A percentile compares a stretch with the other conserved stretches of the same genome.
phyloP scores from a whole-genome alignment of 2,329 filamentous ascomycete species.

The Chrysoporthe austroafricana region DNA sequence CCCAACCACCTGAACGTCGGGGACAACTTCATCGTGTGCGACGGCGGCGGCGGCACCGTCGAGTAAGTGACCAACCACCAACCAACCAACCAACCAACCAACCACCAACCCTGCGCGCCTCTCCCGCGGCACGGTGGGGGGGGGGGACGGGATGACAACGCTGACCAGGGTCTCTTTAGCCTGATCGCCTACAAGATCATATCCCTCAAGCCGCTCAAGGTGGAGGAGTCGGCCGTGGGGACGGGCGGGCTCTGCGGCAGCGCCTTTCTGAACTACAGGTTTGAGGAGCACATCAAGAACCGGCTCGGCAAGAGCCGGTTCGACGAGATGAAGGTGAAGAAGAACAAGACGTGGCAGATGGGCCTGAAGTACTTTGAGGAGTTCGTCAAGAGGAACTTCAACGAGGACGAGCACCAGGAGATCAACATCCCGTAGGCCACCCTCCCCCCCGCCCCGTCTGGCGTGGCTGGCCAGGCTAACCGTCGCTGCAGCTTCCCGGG shows the following conservation, averaged over 20 bases:
- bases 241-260: constrained; percentile 79
- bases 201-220: constrained; percentile 69
- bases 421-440: constrained; percentile 70
- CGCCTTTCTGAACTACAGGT: constrained; percentile 79
- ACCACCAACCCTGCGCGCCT: neutral
- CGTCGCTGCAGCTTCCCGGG: constrained; percentile 65
- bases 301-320: constrained; percentile 70
- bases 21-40: constrained; percentile 66
- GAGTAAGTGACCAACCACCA: constrained; percentile 52
- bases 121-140: too few relatives aligned
- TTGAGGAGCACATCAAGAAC: constrained; percentile 74
- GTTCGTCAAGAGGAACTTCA: constrained; percentile 83
- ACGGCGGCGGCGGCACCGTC: constrained; percentile 67
- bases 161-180: constrained; percentile 40
- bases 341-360: constrained; percentile 80
- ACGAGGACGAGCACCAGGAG: constrained; percentile 76
- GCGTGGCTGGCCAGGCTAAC: neutral
- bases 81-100: neutral
- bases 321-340: constrained; percentile 76
- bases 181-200: constrained; percentile 83
- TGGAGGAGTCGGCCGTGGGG: constrained; percentile 80
- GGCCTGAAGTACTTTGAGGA: constrained; percentile 81
- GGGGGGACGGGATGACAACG: neutral
- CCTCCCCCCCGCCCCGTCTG: neutral
- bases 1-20: constrained; percentile 73